phyloP scores from a whole-genome alignment of 441 rosid genomes.

The Euphorbia schlechtendalii region DNA sequence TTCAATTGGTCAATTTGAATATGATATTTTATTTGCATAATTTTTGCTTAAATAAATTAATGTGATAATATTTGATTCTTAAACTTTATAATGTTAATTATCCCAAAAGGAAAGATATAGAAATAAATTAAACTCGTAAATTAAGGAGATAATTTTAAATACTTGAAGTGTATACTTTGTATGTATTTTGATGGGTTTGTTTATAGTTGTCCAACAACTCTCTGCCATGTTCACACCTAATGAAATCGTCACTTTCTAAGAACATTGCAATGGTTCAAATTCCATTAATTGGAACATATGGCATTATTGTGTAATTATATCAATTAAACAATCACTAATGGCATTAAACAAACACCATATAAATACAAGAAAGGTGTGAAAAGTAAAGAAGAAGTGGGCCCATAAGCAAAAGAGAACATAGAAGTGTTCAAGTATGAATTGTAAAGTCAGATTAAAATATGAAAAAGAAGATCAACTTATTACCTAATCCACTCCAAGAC shows the following conservation, averaged over 20 bases:
- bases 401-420: neutral
- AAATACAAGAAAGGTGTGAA: neutral
- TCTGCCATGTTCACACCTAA: conserved; percentile 3
- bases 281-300: neutral
- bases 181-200: neutral
- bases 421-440: neutral
- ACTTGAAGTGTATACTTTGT: neutral
- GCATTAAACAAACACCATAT: neutral
- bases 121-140: too few relatives aligned
- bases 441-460: neutral
- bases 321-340: too few relatives aligned
- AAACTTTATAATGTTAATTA: too few relatives aligned
- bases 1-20: too few relatives aligned
- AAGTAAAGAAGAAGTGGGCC: neutral
- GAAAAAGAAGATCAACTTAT: neutral
- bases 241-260: neutral
- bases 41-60: too few relatives aligned
- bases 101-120: too few relatives aligned
- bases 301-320: neutral
- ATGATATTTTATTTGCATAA: too few relatives aligned
- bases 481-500: neutral
- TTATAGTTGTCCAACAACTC: neutral
- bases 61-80: too few relatives aligned
- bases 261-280: neutral
- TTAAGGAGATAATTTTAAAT: neutral